Evolutionary conservation across 2,329 filamentous ascomycete genomes (phyloP).

Genomic region (Aphanocladium album): DNA sequence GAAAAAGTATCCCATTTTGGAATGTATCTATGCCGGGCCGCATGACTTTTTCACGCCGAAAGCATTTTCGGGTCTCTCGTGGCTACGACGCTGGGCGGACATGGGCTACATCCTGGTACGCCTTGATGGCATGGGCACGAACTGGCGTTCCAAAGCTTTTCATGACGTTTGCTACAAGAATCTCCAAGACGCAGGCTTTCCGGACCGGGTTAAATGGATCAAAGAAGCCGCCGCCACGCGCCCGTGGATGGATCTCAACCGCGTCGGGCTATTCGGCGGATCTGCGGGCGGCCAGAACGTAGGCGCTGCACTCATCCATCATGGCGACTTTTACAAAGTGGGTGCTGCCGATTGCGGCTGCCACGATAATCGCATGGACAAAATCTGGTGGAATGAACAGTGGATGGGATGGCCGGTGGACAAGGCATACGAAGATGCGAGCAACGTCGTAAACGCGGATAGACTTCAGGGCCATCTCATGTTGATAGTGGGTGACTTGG

Average conservation of each 20-base stretch:
- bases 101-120: constrained; percentile 25
- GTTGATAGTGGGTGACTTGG: constrained; percentile 26
- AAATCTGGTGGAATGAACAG: constrained; percentile 28
- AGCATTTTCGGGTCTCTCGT: constrained; percentile 17
- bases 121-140: constrained; percentile 29
- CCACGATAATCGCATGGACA: constrained; percentile 29
- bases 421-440: constrained; percentile 22
- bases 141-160: constrained; percentile 25
- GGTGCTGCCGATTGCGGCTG: constrained; percentile 24
- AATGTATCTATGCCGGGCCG: constrained; percentile 26
- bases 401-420: constrained; percentile 30
- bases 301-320: constrained; percentile 22
- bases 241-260: constrained; percentile 25
- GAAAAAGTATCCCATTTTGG: constrained; percentile 24
- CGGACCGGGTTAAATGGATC: constrained; percentile 26
- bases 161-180: constrained; percentile 28
- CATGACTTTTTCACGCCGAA: constrained; percentile 22
- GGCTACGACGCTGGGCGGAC: constrained; percentile 21
- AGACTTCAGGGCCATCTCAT: constrained; percentile 24
- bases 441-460: constrained; percentile 23
- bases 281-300: constrained; percentile 28
- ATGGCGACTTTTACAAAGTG: constrained; percentile 24
- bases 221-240: constrained; percentile 21
- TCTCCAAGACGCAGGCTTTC: constrained; percentile 23
- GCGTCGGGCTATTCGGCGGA: constrained; percentile 24